Base-by-base conservation (phyloP, 352 stramenopile genomes). In the Pythium pectinolyticum region DNA sequence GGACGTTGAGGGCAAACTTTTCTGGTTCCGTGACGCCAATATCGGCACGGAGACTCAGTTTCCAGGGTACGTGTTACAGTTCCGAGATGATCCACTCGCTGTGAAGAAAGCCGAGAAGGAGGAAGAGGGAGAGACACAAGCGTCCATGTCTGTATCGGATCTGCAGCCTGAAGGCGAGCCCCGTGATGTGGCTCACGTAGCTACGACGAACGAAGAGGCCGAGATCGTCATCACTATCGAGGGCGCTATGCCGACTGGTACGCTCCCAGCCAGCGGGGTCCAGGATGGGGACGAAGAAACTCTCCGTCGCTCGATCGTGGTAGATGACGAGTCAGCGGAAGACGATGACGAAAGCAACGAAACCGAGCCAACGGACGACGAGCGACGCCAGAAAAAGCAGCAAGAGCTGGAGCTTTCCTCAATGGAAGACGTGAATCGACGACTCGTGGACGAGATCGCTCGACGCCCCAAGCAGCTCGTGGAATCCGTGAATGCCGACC, bases 1-100 rank as follows among this genome's bases (percentile, higher is more conserved):
- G 11, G 63, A 72, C 20, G 57, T 63, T 11, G 54, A 63, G 19
- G 63, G 63, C 22, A 49, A 53, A 11, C n/a, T 67, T 10, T 65
- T 43, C n/a, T 75, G 68, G 68, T 50, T 61, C 15, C 51, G 48
- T 6, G 45, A 58, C 34, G 45, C 37, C 12, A 45, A 17, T 39
- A 30, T 48, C 19, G 59, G 24, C 31, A 20, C 39, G 6, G 30
- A 40, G 37, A 27, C 24, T 7, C 32, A 37, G 41, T 51, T 47
- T 22, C 32, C 34, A 40, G 61, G 52, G 14, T 68, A 52, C 11
- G 53, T 62, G 11, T 6, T 63, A 10, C 60, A 57, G 12, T 61
- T 61, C 17, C 27, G 45, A 20, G 50, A 54, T 9, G 50, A 67
- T 12, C 35, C 50, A 40, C 47, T 40, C 3, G 49, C 50, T 43